phyloP scores from a whole-genome alignment of 805 yeast species.

The Yarrowia deformans region DNA sequence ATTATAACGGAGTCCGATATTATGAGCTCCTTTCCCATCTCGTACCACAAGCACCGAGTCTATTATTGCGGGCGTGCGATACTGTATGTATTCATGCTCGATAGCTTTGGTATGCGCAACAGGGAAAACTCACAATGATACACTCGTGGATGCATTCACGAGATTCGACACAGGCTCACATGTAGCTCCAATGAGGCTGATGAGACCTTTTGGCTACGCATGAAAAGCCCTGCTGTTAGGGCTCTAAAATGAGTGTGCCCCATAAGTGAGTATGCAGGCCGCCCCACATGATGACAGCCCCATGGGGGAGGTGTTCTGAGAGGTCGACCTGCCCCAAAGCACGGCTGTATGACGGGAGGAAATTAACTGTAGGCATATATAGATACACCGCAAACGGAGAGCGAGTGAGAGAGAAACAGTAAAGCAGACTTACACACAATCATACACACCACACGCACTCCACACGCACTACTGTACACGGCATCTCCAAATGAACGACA shows the following conservation, averaged over 20 bases:
- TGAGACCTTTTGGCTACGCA: background rate
- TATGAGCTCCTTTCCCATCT: background rate
- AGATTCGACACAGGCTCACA: background rate
- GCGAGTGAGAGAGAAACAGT: background rate
- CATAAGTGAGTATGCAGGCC: background rate
- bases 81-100: no score
- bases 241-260: background rate
- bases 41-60: background rate
- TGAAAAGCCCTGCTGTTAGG: background rate
- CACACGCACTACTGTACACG: background rate
- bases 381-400: background rate
- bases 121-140: background rate
- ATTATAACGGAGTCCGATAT: background rate
- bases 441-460: background rate
- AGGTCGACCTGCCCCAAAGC: slow-evolving; percentile 12
- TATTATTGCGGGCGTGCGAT: background rate
- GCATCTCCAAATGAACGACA: slow-evolving; percentile 17
- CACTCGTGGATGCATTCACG: no score
- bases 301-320: background rate
- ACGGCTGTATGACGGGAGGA: background rate
- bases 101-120: background rate
- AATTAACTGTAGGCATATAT: background rate
- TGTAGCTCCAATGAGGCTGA: background rate
- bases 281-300: slow-evolving; percentile 12
- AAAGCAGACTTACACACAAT: background rate